Conservation (phyloP, 176 grass and related monocot species). For the Avena eriantha region DNA sequence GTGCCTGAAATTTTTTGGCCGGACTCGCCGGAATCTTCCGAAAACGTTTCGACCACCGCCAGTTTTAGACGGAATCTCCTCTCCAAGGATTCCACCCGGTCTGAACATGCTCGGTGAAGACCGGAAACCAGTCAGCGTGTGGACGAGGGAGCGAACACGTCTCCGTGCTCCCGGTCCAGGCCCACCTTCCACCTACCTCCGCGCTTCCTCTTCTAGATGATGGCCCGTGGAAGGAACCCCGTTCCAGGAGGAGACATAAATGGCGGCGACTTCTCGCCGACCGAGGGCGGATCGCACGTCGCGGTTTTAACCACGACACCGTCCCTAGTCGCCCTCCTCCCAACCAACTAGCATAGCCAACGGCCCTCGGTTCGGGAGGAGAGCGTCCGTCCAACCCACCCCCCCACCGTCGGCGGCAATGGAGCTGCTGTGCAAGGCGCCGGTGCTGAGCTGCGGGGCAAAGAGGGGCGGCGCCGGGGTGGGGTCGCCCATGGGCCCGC, state of each 20-base stretch:
- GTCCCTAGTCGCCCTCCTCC: not conserved
- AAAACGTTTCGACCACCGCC: too few species aligned
- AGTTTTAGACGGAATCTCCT: not conserved
- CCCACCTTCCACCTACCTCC: not conserved
- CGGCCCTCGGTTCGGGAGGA: not conserved
- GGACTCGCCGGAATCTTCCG: too few species aligned
- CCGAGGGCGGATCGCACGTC: conserved; percentile 39
- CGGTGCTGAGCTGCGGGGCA: conserved; percentile 44
- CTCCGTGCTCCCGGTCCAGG: not conserved
- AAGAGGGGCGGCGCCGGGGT: not conserved
- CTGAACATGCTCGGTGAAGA: not conserved
- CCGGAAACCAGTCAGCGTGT: not conserved
- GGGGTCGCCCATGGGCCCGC: conserved; percentile 26
- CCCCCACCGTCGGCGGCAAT: not conserved
- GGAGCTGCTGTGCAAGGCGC: conserved; percentile 52
- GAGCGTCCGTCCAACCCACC: not conserved
- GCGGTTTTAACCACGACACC: not conserved
- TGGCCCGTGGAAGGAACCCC: not conserved
- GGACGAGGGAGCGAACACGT: not conserved
- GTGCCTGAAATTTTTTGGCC: too few species aligned
- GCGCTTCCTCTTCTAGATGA: not conserved
- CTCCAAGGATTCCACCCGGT: not conserved
- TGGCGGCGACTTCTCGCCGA: not conserved
- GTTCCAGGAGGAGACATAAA: not conserved
- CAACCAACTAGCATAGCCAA: not conserved